Evolutionary conservation across 2,329 filamentous ascomycete species (phyloP).

Genomic region (Aspergillus caelatus): DNA sequence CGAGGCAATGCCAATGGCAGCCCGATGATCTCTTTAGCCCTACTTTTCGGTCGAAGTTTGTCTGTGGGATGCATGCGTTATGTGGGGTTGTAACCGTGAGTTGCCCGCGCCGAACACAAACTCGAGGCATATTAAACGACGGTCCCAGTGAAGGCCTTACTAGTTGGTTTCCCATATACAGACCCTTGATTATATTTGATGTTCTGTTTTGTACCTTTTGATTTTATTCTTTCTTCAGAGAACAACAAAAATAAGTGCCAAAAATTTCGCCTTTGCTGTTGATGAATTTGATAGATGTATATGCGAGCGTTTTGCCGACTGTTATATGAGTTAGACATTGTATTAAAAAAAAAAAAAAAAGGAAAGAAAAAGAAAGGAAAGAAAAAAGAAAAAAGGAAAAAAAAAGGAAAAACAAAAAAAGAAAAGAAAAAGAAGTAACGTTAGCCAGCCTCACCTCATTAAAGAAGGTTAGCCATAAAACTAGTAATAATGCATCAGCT

Average conservation of each 20-base stretch:
- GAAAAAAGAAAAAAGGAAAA: too few species aligned
- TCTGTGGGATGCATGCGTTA: background rate
- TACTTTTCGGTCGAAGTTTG: background rate
- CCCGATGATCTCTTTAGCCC: background rate
- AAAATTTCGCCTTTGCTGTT: constrained; percentile 57
- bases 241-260: background rate
- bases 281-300: constrained; percentile 63
- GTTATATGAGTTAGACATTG: constrained; percentile 10
- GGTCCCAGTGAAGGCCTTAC: background rate
- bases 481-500: background rate
- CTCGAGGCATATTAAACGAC: background rate
- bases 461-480: background rate
- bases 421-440: too few species aligned
- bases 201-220: background rate
- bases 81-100: background rate
- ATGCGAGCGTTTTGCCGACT: constrained; percentile 69
- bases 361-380: too few species aligned
- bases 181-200: too few species aligned
- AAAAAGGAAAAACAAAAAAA: too few species aligned
- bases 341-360: too few species aligned
- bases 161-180: too few species aligned
- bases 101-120: background rate
- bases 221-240: background rate
- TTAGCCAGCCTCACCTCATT: background rate
- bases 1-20: background rate